Percentiles rank a stretch among this genome's conserved stretches.
phyloP scores from a whole-genome alignment of 2,329 filamentous ascomycete genomes.

The Nigrospora sphaerica region DNA sequence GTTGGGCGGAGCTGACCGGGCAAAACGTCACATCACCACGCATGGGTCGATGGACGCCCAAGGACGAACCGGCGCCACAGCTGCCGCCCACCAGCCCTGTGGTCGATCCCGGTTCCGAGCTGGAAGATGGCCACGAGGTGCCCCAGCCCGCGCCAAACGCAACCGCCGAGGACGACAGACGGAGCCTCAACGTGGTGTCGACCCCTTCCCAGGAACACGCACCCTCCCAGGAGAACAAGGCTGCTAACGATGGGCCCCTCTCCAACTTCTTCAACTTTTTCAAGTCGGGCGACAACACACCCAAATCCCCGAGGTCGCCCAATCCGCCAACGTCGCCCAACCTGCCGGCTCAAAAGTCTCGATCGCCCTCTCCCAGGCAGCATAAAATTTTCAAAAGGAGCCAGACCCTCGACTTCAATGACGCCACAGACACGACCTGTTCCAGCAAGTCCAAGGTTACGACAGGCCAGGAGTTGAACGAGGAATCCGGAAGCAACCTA shows the following conservation, averaged over 20 bases:
- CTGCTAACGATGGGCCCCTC: slow-evolving; percentile 43
- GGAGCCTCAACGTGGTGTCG: slow-evolving; percentile 42
- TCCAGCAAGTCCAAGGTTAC: slow-evolving; percentile 37
- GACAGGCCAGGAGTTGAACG: slow-evolving; percentile 39
- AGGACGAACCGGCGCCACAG: slow-evolving; percentile 20
- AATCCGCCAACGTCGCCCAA: neutral
- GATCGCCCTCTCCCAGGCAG: slow-evolving; percentile 46
- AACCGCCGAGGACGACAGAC: slow-evolving; percentile 59
- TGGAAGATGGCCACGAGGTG: slow-evolving; percentile 46
- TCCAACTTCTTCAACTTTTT: slow-evolving; percentile 69
- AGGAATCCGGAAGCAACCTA: slow-evolving; percentile 34
- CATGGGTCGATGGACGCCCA: slow-evolving; percentile 29
- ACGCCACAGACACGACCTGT: slow-evolving; percentile 23
- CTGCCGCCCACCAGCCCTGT: slow-evolving; percentile 16
- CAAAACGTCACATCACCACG: slow-evolving; percentile 48
- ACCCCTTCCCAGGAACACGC: slow-evolving; percentile 19
- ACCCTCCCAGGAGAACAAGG: slow-evolving; percentile 10
- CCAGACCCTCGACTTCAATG: slow-evolving; percentile 58
- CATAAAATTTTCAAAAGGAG: slow-evolving; percentile 69
- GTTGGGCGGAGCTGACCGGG: slow-evolving; percentile 85
- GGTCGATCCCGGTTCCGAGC: slow-evolving; percentile 20
- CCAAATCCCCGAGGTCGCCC: slow-evolving; percentile 25
- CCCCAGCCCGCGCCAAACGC: slow-evolving; percentile 64
- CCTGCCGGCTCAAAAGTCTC: slow-evolving; percentile 21
- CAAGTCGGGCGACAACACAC: slow-evolving; percentile 42